A percentile compares a stretch with the other conserved stretches of the same genome.
These are phyloP conservation scores for Hippophae gyantsensis DNA, from an alignment of 306 rosid genomes.

Conservation along the genomic window DNA sequence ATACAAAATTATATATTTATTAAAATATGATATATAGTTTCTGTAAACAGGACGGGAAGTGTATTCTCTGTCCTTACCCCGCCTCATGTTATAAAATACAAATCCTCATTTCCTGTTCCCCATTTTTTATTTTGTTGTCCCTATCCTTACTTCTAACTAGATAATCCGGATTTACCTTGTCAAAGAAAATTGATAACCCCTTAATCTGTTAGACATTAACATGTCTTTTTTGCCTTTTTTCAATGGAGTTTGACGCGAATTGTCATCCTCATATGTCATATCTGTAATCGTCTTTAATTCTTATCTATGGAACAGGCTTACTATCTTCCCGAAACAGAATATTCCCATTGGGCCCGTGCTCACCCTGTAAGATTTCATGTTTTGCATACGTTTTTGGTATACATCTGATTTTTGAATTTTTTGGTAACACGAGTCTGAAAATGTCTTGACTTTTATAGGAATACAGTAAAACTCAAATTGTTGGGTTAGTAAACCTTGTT, in stretches of 20 bases:
- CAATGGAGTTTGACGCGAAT: background rate
- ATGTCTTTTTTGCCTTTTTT: too few species aligned
- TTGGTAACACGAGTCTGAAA: background rate
- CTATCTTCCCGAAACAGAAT: slow-evolving; percentile 96
- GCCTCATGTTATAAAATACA: too few species aligned
- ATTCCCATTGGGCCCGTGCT: slow-evolving; percentile 83
- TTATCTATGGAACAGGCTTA: slow-evolving; percentile 49
- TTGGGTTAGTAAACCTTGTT: slow-evolving; percentile 88
- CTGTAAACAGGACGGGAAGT: too few species aligned
- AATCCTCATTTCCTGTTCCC: too few species aligned
- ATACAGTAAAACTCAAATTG: slow-evolving; percentile 67
- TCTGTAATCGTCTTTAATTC: slow-evolving; percentile 14
- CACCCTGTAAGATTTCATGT: slow-evolving; percentile 60
- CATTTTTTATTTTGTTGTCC: too few species aligned
- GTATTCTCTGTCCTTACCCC: too few species aligned
- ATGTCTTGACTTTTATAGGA: slow-evolving; percentile 47
- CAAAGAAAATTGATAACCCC: too few species aligned
- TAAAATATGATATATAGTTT: too few species aligned
- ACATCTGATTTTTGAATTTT: background rate
- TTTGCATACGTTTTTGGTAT: background rate
- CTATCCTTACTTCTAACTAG: too few species aligned
- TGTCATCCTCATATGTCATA: background rate
- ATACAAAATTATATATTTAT: too few species aligned
- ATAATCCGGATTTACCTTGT: too few species aligned
- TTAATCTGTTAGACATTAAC: too few species aligned